Conservation (phyloP, 192 early-diverging fungal species). For the Dispira parvispora region DNA sequence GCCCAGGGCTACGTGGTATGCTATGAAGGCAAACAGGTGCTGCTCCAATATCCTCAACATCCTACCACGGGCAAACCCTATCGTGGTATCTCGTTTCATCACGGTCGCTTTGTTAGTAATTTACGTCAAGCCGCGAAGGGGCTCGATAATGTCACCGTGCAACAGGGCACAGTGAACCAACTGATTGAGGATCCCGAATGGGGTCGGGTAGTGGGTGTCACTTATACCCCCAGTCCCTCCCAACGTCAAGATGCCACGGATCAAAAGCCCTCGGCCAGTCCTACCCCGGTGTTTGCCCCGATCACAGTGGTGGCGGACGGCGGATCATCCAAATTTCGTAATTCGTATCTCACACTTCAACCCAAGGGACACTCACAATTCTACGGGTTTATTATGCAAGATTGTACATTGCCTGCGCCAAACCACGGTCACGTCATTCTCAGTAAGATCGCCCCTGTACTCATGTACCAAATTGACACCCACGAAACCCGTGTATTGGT, state of each 20-base stretch:
- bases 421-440: conserved; percentile 86
- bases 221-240: conserved; percentile 3
- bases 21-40: conserved; percentile 36
- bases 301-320: conserved; percentile 47
- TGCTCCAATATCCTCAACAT: conserved; percentile 52
- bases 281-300: not conserved
- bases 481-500: conserved; percentile 77
- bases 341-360: conserved; percentile 14
- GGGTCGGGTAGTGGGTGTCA: conserved; percentile 9
- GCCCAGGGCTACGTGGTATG: conserved; percentile 79
- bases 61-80: conserved; percentile 27
- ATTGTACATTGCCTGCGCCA: conserved; percentile 56
- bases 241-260: no score
- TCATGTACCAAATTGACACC: conserved; percentile 83
- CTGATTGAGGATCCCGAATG: conserved; percentile 29
- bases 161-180: conserved; percentile 60
- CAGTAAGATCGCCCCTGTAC: conserved; percentile 66
- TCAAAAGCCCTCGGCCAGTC: no score
- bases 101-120: conserved; percentile 83
- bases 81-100: conserved; percentile 75
- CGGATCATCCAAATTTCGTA: conserved; percentile 73
- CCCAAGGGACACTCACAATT: conserved; percentile 10
- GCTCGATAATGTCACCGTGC: conserved; percentile 46
- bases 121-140: conserved; percentile 41
- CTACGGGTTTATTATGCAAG: conserved; percentile 43